Conservation (phyloP, 2,329 filamentous ascomycete genomes). For the Fusarium pseudonygamai region DNA sequence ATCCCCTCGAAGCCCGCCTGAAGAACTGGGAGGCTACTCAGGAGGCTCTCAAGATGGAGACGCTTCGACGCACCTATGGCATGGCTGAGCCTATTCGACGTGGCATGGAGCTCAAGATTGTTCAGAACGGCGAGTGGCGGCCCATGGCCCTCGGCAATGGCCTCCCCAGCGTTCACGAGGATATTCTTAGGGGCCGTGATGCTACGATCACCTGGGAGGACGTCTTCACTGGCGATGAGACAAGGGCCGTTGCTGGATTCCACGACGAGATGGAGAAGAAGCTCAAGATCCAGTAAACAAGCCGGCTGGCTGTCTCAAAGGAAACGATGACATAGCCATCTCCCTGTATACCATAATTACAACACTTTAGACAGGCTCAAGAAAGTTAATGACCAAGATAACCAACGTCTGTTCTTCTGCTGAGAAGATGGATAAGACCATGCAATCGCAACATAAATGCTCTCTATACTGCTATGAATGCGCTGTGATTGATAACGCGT, state of each 20-base stretch:
- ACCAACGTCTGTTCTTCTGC: neutral
- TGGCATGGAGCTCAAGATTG: constrained; percentile 95
- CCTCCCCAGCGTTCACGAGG: constrained; percentile 80
- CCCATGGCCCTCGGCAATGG: constrained; percentile 72
- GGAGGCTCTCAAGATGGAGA: constrained; percentile 86
- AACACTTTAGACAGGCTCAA: constrained; percentile 32
- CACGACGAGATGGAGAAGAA: constrained; percentile 95
- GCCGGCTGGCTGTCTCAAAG: neutral
- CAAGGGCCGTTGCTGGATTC: constrained; percentile 74
- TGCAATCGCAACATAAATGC: constrained; percentile 22
- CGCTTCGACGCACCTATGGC: constrained; percentile 86
- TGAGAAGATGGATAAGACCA: constrained; percentile 8
- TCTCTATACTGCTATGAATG: constrained; percentile 49
- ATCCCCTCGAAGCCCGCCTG: constrained; percentile 93
- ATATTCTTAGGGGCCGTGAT: constrained; percentile 86
- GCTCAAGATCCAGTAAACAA: constrained; percentile 72
- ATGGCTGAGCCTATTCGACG: constrained; percentile 91
- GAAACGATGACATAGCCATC: neutral
- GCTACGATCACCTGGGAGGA: constrained; percentile 89
- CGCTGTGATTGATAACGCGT: constrained; percentile 23
- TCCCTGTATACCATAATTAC: constrained; percentile 27
- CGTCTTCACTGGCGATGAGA: constrained; percentile 83
- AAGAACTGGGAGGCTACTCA: constrained; percentile 91
- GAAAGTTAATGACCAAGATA: neutral
- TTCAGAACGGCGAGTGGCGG: constrained; percentile 80